phyloP scores from a whole-genome alignment of 2,329 filamentous ascomycete species.

The Lasiodiplodia gonubiensis region DNA sequence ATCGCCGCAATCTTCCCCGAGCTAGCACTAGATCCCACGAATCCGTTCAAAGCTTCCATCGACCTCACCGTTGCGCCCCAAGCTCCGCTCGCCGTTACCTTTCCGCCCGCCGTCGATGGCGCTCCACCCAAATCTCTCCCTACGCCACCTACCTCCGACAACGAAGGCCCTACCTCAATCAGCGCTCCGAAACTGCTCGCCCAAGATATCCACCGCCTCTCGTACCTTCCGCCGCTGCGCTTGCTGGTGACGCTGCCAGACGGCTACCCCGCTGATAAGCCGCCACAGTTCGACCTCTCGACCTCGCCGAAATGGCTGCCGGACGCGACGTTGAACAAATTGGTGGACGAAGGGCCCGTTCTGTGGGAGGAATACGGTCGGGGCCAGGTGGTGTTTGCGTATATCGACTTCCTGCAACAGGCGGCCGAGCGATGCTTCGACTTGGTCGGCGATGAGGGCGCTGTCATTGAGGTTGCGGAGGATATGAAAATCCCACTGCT shows the following conservation, averaged over 20 bases:
- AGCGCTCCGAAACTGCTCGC: constrained; percentile 31
- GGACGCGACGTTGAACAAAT: constrained; percentile 47
- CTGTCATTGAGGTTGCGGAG: constrained; percentile 53
- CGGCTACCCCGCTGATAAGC: constrained; percentile 60
- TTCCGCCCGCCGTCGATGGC: constrained; percentile 42
- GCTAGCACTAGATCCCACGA: constrained; percentile 55
- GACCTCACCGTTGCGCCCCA: constrained; percentile 62
- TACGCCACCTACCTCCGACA: constrained; percentile 49
- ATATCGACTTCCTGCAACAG: constrained; percentile 66
- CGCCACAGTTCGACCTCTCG: constrained; percentile 57
- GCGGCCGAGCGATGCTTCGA: constrained; percentile 62
- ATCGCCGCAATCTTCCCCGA: constrained; percentile 69
- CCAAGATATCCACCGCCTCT: constrained; percentile 54
- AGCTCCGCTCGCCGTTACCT: constrained; percentile 55
- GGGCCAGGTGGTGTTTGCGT: constrained; percentile 63
- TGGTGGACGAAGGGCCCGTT: constrained; percentile 54
- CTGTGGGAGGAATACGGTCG: constrained; percentile 67
- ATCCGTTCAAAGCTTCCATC: constrained; percentile 58
- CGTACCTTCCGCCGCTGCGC: constrained; percentile 62
- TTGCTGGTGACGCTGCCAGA: constrained; percentile 60
- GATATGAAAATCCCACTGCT: constrained; percentile 71
- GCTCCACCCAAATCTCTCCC: constrained; percentile 38
- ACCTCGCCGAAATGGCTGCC: constrained; percentile 62
- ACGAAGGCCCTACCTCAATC: constrained; percentile 22
- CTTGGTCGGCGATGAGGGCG: constrained; percentile 49